A percentile compares a stretch with the other conserved stretches of the same genome.
These are phyloP conservation scores for Trypanosoma theileri DNA, from an alignment of 208 protist species.

Conservation along the genomic window DNA sequence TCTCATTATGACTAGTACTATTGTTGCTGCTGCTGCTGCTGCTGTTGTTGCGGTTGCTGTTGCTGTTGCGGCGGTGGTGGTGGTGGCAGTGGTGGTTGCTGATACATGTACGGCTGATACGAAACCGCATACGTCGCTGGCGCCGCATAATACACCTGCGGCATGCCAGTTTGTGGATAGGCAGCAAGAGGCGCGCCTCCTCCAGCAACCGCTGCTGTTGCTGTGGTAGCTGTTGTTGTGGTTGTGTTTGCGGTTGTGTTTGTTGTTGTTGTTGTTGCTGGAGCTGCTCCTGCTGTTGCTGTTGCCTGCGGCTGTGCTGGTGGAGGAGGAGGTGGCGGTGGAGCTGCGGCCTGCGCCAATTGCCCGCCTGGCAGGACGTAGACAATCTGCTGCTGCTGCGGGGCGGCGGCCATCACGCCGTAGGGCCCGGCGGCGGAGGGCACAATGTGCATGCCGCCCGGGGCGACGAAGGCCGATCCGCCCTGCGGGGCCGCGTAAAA, in stretches of 20 bases:
- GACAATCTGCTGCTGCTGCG: constrained; percentile 23
- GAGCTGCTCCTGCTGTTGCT: constrained; percentile 18
- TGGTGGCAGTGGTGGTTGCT: constrained; percentile 1
- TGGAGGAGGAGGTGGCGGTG: constrained; percentile 20
- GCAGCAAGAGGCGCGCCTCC: no score
- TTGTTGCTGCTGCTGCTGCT: constrained; percentile 24
- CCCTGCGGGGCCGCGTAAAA: constrained; percentile 19
- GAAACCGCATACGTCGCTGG: constrained; percentile 14
- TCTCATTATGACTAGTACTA: background rate
- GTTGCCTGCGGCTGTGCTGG: constrained; percentile 26
- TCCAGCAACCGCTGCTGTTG: no score
- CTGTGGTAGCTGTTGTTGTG: background rate
- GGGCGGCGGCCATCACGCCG: constrained; percentile 7
- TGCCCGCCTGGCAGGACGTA: constrained; percentile 24
- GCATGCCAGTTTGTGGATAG: background rate
- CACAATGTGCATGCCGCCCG: constrained; percentile 12
- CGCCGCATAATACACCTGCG: constrained; percentile 20
- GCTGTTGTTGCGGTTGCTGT: constrained; percentile 5
- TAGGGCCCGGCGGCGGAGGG: background rate
- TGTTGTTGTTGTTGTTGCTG: constrained; percentile 1
- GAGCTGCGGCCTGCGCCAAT: background rate
- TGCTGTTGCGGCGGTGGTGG: background rate
- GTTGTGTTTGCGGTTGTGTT: background rate
- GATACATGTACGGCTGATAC: constrained; percentile 13
- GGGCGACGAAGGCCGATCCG: constrained; percentile 1